These are phyloP conservation scores for Leptodontidium sp. DNA, from an alignment of 2,329 filamentous ascomycete species.

Conservation along the genomic window DNA sequence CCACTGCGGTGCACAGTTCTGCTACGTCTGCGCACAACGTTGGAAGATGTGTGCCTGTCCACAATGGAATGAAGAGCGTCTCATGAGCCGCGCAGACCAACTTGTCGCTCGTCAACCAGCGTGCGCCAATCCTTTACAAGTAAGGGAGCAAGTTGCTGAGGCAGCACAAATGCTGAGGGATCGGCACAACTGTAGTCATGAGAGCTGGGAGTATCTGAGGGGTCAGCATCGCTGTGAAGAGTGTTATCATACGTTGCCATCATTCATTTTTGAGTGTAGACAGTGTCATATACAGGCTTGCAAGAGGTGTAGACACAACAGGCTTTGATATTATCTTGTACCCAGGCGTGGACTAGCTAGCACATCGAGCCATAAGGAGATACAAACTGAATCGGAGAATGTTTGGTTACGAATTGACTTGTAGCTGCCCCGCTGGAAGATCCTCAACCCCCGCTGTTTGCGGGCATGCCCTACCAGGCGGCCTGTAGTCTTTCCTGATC, in stretches of 20 bases:
- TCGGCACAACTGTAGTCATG: slow-evolving; percentile 54
- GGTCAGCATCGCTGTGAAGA: slow-evolving; percentile 53
- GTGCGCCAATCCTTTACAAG: slow-evolving; percentile 48
- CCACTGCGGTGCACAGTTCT: slow-evolving; percentile 14
- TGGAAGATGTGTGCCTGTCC: slow-evolving; percentile 14
- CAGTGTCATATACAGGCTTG: slow-evolving; percentile 56
- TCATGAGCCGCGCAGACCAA: slow-evolving; percentile 7
- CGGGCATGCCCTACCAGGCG: too few species aligned
- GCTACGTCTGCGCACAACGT: slow-evolving; percentile 13
- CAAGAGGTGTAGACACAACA: slow-evolving; percentile 54
- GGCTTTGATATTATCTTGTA: too few species aligned
- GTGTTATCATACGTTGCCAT: slow-evolving; percentile 49
- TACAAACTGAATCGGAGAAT: too few species aligned
- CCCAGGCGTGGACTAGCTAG: too few species aligned
- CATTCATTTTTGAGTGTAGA: slow-evolving; percentile 56
- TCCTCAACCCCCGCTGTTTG: too few species aligned
- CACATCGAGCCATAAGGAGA: too few species aligned
- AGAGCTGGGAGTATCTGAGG: slow-evolving; percentile 46
- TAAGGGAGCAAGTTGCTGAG: slow-evolving; percentile 31
- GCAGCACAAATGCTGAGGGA: slow-evolving; percentile 40
- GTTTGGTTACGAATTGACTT: too few species aligned
- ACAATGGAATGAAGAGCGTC: slow-evolving; percentile 15
- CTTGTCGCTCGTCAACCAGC: slow-evolving; percentile 7
- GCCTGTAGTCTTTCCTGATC: too few species aligned
- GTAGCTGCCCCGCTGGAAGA: too few species aligned